Evolutionary conservation across 257 asterid genomes (phyloP), one percentile per base, ranked within the genome.

Genomic region (Handroanthus guayacan): DNA sequence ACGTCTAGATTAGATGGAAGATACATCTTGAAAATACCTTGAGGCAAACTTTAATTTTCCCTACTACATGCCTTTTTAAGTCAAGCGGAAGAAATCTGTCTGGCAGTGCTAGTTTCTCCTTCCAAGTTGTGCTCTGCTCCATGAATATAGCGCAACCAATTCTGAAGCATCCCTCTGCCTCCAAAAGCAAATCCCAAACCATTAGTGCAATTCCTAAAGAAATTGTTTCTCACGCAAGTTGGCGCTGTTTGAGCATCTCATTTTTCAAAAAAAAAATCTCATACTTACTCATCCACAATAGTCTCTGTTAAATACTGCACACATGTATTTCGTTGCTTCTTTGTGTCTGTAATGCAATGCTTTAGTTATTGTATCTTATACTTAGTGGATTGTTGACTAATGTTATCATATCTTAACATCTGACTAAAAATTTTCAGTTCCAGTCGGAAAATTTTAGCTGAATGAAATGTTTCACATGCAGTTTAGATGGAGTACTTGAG

Each of bases 401-500:
- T 43, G 4, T 74, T 10, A 72, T 58, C 69, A 25, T 47, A 10
- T 50, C 65, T 52, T 75, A 16, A 55, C 60, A 11, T 71, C 39
- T 67, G 62, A 9, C 48, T 12, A 47, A 62, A 67, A 11, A 12
- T 47, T 44, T 50, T 37, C 9, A 60, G 73, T 31, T 80, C 60
- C 36, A 78, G 64, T 62, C 72, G 25, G 43, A 51, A 69, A 34
- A 38, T 61, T 78, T 50, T 55, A 71, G 45, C 67, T 57, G 70
- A 71, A 60, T 5, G 74, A 65, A 61, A 78, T 54, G 43, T 69
- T 76, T 51, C 51, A 20, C 63, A 63, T 86, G 89, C 94, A 93
- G 98, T 84, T 77, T 75, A 62, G 84, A 80, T 80, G 90, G 87
- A 76, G 82, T 86, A 78, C 84, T 94, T 82, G 94, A 90, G 87